Evolutionary conservation across 345 rosid species (phyloP).

Genomic region (Rhodomyrtus tomentosa): DNA sequence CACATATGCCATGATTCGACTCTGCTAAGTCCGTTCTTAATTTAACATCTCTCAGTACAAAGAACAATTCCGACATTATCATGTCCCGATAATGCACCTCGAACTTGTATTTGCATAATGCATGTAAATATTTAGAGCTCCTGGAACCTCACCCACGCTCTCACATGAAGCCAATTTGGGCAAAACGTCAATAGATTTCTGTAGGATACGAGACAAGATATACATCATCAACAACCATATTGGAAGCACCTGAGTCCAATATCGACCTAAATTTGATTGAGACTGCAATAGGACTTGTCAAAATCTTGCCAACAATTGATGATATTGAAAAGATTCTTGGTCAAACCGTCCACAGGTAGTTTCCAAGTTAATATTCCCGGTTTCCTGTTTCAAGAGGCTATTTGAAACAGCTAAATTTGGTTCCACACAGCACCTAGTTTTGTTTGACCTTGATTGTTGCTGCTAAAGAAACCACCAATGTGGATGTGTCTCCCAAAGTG

Average conservation of each 20-base stretch:
- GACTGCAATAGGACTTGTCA: not conserved
- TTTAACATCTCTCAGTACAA: not conserved
- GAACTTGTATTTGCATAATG: not conserved
- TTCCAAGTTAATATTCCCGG: not conserved
- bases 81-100: not conserved
- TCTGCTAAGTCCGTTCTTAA: not conserved
- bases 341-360: constrained; percentile 3
- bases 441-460: not conserved
- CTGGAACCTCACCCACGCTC: not conserved
- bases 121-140: not conserved
- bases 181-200: not conserved
- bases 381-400: not conserved
- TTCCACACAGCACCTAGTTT: constrained; percentile 14
- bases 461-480: not conserved
- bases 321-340: not conserved
- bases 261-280: not conserved
- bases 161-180: not conserved
- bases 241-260: not conserved
- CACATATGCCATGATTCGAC: constrained; percentile 2
- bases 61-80: not conserved
- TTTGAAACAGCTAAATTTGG: constrained; percentile 1
- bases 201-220: not conserved
- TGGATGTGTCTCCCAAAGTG: not conserved
- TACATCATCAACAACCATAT: not conserved
- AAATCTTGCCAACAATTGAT: not conserved